Evolutionary conservation across 805 yeast genomes (phyloP), one percentile per base, ranked within the genome.

Genomic region (Metschnikowia santaceciliae): DNA sequence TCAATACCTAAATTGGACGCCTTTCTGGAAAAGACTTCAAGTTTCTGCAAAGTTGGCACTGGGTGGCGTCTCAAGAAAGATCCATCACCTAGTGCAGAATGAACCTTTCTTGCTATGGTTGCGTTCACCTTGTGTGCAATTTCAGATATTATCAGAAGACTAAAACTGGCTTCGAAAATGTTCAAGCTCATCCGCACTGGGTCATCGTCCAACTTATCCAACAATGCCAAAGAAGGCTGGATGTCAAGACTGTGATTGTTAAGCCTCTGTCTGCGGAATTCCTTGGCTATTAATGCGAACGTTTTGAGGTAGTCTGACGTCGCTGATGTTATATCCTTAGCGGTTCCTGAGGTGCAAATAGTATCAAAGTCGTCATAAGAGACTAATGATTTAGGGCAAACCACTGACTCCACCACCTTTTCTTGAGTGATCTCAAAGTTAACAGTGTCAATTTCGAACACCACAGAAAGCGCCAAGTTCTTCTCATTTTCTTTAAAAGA

Each of bases 11-110:
- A 74, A 50, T 81, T 77, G 10, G 82, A 74, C 32, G 91, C 83
- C 60, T 85, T 87, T 55, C 82, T 79, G 47, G 84, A 81, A 65
- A 94, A 87, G 2, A 86, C 80, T 61, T 88, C 94, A 69, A 92
- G 75, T 62, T 90, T 88, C 34, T 84, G 85, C 51, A 85, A 72
- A 3, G 92, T 82, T 23, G 99, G 99, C 56, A 86, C 81, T 2
- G 88, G 78, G 59, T 91, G 96, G 63, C 95, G 86, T 69, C 98
- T 85, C 61, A 94, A 79, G 42, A 94, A 80, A 0, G 98, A 88
- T 47, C 75, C 68, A 56, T 86, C 90, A 0, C 97, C 97, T 37
- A 92, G 73, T 3, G 78, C 80, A 1, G 92, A 81, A 61, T 86
- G 86, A 14, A 86, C 71, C 59, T 79, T 82, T 55, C 89, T 88